These are phyloP conservation scores for Helicocarpus griseus DNA, from an alignment of 2,329 filamentous ascomycete genomes.

Conservation along the genomic window DNA sequence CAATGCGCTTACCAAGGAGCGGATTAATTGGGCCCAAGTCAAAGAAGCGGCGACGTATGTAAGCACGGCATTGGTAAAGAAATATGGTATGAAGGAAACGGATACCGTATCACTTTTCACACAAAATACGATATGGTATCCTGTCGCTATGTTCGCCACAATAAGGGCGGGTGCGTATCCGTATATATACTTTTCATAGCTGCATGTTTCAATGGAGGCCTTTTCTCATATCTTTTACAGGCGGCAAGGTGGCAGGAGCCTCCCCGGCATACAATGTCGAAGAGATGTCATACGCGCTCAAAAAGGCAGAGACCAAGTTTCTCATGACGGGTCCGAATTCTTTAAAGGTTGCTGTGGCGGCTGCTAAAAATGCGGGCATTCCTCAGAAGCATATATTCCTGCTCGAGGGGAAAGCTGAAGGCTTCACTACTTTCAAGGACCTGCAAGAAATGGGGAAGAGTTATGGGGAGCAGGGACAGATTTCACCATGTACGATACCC, in stretches of 20 bases:
- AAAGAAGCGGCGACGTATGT: conserved; percentile 46
- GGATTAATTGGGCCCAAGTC: conserved; percentile 46
- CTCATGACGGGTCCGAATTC: conserved; percentile 44
- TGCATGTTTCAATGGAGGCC: background rate
- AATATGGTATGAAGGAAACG: conserved; percentile 42
- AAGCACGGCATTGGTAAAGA: conserved; percentile 47
- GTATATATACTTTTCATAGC: background rate
- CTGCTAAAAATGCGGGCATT: conserved; percentile 46
- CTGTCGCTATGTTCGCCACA: conserved; percentile 48
- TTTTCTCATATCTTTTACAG: background rate
- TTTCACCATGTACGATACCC: conserved; percentile 40
- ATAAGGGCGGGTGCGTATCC: conserved; percentile 31
- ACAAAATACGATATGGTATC: conserved; percentile 55
- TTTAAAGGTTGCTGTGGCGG: conserved; percentile 43
- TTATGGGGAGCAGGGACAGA: conserved; percentile 32
- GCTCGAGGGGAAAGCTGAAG: conserved; percentile 42
- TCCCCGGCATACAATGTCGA: conserved; percentile 56
- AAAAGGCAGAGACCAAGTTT: conserved; percentile 46
- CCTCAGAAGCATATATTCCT: conserved; percentile 42
- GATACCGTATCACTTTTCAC: conserved; percentile 50
- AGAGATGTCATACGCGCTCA: conserved; percentile 54
- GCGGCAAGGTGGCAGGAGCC: conserved; percentile 49
- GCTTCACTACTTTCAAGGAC: conserved; percentile 33
- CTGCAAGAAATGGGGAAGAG: conserved; percentile 17
- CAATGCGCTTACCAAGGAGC: conserved; percentile 48